Base-by-base conservation (phyloP, 2,329 filamentous ascomycete species). In the Diatrype stigma region DNA sequence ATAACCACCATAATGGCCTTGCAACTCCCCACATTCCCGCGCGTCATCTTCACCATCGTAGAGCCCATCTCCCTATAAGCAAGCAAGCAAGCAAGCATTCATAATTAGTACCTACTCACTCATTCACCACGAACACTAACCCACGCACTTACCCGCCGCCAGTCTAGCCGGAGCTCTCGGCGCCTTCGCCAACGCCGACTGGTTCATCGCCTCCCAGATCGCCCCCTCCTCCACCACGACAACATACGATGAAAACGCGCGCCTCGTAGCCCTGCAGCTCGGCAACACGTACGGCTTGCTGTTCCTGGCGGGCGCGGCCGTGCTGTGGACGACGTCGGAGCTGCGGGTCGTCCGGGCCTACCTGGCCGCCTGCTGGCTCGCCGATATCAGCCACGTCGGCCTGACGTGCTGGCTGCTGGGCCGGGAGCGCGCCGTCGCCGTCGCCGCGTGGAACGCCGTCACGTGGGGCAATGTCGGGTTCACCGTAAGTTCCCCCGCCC, bases 391-490 rank as follows among this genome's bases (percentile, higher is more conserved):
- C 3, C 87, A 90, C 64, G 70, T 90, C 23, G 80, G 75, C 46
- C 74, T 85, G 53, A 86, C 81, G 17, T 81, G 79, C 52, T 69
- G 72, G 60, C 77, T 75, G 6, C 73, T 90, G 55, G 86, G 84
- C 8, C 73, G 72, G 63, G 73, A 79, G 10, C 70, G 70, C 32
- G 75, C 81, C 45, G 55, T 79, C 42, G 76, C 82, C 57, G 67
- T 86, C 11, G 67, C 61, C 4, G 70, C 67, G 21, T 90, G 87
- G 87, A 90, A 89, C 64, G 71, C 78, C 32, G 79, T 86, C 73
- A 79, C 84, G n/a, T 88, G 83, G 81, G 87, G 87, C 2, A 90
- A 90, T 60, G 75, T 91, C 55, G 84, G 78, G 7, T 75, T 78
- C 46, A 89, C 86, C 23, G 79, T 84, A 60, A 70, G 78, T 66